Conservation (phyloP, 805 yeast genomes). For the Starmerella davenportii region DNA sequence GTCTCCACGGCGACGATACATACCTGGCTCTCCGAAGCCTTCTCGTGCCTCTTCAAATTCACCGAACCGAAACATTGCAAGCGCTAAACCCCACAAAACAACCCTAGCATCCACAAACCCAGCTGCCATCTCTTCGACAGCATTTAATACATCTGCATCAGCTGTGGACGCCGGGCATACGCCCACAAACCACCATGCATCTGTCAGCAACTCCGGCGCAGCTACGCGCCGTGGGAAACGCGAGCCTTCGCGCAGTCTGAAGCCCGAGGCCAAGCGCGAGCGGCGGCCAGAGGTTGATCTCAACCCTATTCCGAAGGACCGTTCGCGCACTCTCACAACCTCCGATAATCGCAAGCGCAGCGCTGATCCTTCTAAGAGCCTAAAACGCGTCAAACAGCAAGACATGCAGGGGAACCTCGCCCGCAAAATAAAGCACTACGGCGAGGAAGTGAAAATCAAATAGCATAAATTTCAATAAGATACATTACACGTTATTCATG, state of each 20-base stretch:
- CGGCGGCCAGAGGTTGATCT: neutral
- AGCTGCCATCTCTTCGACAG: neutral
- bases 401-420: neutral
- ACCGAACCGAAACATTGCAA: no score
- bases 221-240: neutral
- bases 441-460: neutral
- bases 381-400: neutral
- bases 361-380: neutral
- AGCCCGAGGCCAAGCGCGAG: neutral
- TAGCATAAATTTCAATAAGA: neutral
- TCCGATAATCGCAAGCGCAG: neutral
- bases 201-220: neutral
- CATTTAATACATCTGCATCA: no score
- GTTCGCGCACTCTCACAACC: neutral
- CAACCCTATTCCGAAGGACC: neutral
- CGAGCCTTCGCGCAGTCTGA: slow-evolving; percentile 1
- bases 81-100: neutral
- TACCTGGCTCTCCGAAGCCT: neutral
- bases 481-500: no score
- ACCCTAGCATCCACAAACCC: neutral
- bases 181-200: neutral
- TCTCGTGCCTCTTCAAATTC: neutral
- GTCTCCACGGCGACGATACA: neutral
- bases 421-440: neutral
- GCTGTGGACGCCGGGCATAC: no score